These are phyloP conservation scores for Psilocybe cyanescens DNA, from an alignment of 768 basidiomycete species.

Conservation along the genomic window DNA sequence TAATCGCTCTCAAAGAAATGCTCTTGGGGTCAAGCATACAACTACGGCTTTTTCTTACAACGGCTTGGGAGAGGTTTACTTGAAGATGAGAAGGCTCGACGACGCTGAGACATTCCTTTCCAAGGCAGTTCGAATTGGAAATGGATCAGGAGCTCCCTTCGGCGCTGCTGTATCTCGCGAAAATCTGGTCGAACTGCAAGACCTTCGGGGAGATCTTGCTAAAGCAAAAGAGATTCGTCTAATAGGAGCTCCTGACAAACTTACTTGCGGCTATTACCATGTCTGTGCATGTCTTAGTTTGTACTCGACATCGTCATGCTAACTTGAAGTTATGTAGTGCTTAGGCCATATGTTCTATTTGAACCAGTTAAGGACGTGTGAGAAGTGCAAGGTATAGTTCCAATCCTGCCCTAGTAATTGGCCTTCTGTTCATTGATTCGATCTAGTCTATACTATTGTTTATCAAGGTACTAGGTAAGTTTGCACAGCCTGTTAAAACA, in stretches of 20 bases:
- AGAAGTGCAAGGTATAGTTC: conserved; percentile 12
- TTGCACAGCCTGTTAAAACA: too few species aligned
- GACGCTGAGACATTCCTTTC: conserved; percentile 40
- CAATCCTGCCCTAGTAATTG: background rate
- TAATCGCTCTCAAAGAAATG: conserved; percentile 30
- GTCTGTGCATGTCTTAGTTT: background rate
- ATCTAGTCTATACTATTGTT: conserved; percentile 16
- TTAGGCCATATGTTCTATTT: conserved; percentile 7
- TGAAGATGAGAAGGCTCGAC: conserved; percentile 34
- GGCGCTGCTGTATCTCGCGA: conserved; percentile 41
- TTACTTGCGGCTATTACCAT: conserved; percentile 10
- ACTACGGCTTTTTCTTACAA: conserved; percentile 34
- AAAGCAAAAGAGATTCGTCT: conserved; percentile 30
- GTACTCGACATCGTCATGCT: background rate
- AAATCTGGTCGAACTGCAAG: conserved; percentile 39
- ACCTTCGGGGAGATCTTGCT: conserved; percentile 32
- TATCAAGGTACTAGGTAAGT: conserved; percentile 12
- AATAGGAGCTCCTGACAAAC: conserved; percentile 11
- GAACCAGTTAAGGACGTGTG: conserved; percentile 10
- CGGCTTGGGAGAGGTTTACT: conserved; percentile 37
- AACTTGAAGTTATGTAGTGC: conserved; percentile 2
- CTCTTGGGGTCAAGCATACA: conserved; percentile 23
- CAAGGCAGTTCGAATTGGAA: conserved; percentile 32
- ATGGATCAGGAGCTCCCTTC: conserved; percentile 21
- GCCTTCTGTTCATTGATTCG: background rate